These are phyloP conservation scores for Senecio squalidus DNA, from an alignment of 140 eudicot genomes.

Conservation along the genomic window DNA sequence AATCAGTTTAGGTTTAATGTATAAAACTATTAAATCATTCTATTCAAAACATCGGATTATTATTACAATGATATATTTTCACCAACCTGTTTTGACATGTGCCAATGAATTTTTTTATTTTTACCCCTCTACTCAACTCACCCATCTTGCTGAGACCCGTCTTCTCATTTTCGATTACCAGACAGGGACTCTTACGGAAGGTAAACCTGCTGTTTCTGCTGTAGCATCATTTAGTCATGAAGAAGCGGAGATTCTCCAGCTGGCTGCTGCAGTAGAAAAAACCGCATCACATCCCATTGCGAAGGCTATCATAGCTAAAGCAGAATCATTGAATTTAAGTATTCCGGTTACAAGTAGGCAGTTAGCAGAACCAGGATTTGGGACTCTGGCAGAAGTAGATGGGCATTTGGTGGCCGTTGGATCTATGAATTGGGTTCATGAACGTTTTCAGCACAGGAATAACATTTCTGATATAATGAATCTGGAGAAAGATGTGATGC, in stretches of 20 bases:
- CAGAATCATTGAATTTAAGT: conserved; percentile 58
- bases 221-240: conserved; percentile 50
- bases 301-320: conserved; percentile 68
- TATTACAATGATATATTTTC: neutral
- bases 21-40: neutral
- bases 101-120: neutral
- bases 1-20: neutral
- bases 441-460: conserved; percentile 57
- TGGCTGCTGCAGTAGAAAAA: conserved; percentile 97
- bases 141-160: conserved; percentile 13
- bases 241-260: conserved; percentile 61
- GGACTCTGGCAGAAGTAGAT: conserved; percentile 90
- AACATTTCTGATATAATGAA: conserved; percentile 35
- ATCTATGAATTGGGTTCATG: conserved; percentile 80
- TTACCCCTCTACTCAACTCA: neutral
- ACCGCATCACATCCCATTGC: conserved; percentile 95
- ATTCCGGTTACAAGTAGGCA: conserved; percentile 74
- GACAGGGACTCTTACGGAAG: conserved; percentile 97
- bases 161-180: conserved; percentile 26
- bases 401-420: conserved; percentile 90
- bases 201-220: conserved; percentile 84
- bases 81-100: neutral
- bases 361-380: conserved; percentile 86
- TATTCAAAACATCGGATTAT: neutral
- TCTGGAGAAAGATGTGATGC: conserved; percentile 65